Conservation (phyloP, 495 filamentous ascomycete species). For the Podospora comata region DNA sequence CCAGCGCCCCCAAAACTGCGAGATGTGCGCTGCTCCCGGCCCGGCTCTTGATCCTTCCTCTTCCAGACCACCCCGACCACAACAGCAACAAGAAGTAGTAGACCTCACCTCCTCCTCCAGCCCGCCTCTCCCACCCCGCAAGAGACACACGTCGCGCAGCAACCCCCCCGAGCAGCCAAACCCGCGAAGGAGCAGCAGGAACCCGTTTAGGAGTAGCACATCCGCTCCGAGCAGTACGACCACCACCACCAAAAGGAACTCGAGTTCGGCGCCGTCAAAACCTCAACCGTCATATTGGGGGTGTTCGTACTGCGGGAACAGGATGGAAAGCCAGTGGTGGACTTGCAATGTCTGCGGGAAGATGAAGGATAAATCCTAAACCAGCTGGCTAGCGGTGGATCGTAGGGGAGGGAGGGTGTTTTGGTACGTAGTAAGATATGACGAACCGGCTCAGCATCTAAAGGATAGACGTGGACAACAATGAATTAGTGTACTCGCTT, state of each 20-base stretch:
- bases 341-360: slow-evolving; percentile 67
- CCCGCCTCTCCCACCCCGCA: slow-evolving; percentile 9
- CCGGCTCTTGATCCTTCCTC: slow-evolving; percentile 32
- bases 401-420: no score
- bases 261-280: slow-evolving; percentile 33
- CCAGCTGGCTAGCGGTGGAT: not conserved
- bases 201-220: slow-evolving; percentile 13
- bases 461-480: no score
- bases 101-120: slow-evolving; percentile 29
- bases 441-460: no score
- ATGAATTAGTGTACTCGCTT: no score
- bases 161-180: slow-evolving; percentile 14
- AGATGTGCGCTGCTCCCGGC: slow-evolving; percentile 70
- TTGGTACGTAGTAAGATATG: no score
- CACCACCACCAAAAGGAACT: slow-evolving; percentile 20
- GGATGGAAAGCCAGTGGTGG: slow-evolving; percentile 74
- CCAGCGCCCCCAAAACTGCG: slow-evolving; percentile 63
- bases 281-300: slow-evolving; percentile 66
- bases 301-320: slow-evolving; percentile 61
- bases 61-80: not conserved
- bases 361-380: slow-evolving; percentile 58
- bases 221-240: slow-evolving; percentile 11
- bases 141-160: slow-evolving; percentile 21
- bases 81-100: slow-evolving; percentile 18
- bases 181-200: slow-evolving; percentile 14